These are phyloP conservation scores for Hypoxylon cercidicola DNA, from an alignment of 495 filamentous ascomycete species.

Conservation along the genomic window DNA sequence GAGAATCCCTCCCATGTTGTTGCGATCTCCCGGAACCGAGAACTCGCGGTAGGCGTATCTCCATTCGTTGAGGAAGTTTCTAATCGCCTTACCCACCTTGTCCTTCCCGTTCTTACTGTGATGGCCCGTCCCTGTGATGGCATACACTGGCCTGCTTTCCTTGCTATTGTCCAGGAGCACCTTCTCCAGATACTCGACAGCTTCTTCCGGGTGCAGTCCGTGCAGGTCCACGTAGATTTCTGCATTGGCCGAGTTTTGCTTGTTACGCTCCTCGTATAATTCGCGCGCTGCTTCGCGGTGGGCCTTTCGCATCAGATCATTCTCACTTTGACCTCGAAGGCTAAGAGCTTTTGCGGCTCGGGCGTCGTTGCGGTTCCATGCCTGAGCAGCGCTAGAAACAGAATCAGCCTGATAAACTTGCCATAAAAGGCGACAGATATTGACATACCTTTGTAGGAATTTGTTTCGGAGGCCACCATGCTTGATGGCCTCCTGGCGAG, in stretches of 20 bases:
- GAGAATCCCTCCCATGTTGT: slow-evolving; percentile 91
- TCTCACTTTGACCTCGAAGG: slow-evolving; percentile 93
- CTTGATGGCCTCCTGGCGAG: slow-evolving; percentile 92
- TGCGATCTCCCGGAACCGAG: slow-evolving; percentile 89
- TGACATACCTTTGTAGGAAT: slow-evolving; percentile 86
- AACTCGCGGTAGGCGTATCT: slow-evolving; percentile 96
- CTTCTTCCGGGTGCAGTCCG: slow-evolving; percentile 96
- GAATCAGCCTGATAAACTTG: slow-evolving; percentile 38
- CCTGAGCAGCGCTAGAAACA: slow-evolving; percentile 84
- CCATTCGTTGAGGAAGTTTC: slow-evolving; percentile 93
- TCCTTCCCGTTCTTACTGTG: slow-evolving; percentile 99
- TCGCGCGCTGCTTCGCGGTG: slow-evolving; percentile 93
- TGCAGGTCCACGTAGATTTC: slow-evolving; percentile 97
- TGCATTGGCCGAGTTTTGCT: slow-evolving; percentile 64
- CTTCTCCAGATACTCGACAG: slow-evolving; percentile 90
- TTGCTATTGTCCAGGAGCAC: slow-evolving; percentile 83
- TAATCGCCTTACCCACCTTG: slow-evolving; percentile 95
- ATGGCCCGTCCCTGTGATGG: slow-evolving; percentile 95
- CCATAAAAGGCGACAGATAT: neutral
- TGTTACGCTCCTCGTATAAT: slow-evolving; percentile 95
- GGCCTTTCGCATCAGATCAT: slow-evolving; percentile 95
- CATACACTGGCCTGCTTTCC: slow-evolving; percentile 82
- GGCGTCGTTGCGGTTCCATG: slow-evolving; percentile 99
- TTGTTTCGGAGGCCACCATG: slow-evolving; percentile 96
- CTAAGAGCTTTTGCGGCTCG: slow-evolving; percentile 95